A percentile compares a stretch with the other conserved stretches of the same genome.
phyloP scores from a whole-genome alignment of 805 yeast species.

The Candida multigemmis region DNA sequence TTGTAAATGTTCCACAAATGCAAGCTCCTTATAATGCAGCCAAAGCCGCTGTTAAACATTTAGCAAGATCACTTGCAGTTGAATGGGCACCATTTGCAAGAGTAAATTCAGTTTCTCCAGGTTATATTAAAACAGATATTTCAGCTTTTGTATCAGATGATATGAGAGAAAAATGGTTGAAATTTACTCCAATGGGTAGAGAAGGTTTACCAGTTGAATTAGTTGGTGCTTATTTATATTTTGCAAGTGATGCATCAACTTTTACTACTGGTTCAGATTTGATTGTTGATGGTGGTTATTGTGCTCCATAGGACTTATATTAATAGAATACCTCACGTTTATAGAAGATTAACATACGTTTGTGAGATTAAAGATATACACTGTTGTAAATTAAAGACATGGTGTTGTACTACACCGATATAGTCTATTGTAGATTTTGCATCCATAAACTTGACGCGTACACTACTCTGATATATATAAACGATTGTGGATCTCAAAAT shows the following conservation, averaged over 20 bases:
- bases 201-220: slow-evolving; percentile 34
- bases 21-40: slow-evolving; percentile 41
- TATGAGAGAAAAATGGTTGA: slow-evolving; percentile 28
- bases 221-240: slow-evolving; percentile 38
- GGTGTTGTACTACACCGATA: too few relatives aligned
- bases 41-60: slow-evolving; percentile 35
- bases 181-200: slow-evolving; percentile 36
- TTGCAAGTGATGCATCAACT: slow-evolving; percentile 35
- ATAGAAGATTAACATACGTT: too few relatives aligned
- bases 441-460: too few relatives aligned
- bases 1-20: slow-evolving; percentile 35
- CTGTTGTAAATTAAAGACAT: background rate
- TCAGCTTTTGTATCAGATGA: slow-evolving; percentile 24
- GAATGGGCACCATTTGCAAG: slow-evolving; percentile 41
- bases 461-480: too few relatives aligned
- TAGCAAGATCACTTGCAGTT: slow-evolving; percentile 34
- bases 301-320: slow-evolving; percentile 12
- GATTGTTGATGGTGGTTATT: slow-evolving; percentile 39
- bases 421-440: too few relatives aligned
- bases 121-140: slow-evolving; percentile 33
- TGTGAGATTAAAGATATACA: too few relatives aligned
- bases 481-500: background rate
- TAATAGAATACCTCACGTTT: background rate
- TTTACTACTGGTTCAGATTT: slow-evolving; percentile 38
- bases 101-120: slow-evolving; percentile 35